Conservation (phyloP, 345 rosid genomes). For the Arabidopsis thaliana region DNA sequence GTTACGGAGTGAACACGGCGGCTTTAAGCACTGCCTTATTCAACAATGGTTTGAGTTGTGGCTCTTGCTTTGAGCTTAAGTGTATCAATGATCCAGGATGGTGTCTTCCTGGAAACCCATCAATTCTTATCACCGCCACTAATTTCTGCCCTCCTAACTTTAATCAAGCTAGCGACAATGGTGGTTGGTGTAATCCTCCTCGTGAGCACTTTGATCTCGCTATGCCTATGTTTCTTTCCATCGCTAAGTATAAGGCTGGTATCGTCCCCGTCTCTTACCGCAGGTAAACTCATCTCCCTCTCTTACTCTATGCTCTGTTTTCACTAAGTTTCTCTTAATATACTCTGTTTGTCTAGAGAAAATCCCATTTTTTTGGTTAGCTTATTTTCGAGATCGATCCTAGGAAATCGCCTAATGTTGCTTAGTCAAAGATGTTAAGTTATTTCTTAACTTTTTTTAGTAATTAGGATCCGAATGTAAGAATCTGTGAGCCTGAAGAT, state of each 20-base stretch:
- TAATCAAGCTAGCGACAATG: constrained; percentile 61
- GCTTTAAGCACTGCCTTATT: constrained; percentile 77
- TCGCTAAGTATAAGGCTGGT: constrained; percentile 74
- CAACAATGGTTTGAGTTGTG: constrained; percentile 73
- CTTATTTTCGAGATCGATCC: constrained; percentile 12
- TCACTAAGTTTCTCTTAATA: not conserved
- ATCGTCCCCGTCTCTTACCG: constrained; percentile 78
- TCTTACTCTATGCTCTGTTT: not conserved
- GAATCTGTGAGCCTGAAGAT: constrained; percentile 44
- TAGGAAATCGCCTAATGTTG: constrained; percentile 7
- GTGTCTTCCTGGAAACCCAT: constrained; percentile 67
- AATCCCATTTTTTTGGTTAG: not conserved
- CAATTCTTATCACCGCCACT: constrained; percentile 63
- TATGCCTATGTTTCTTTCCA: constrained; percentile 70
- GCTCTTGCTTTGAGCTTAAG: constrained; percentile 70
- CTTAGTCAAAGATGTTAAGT: constrained; percentile 26
- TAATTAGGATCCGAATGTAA: constrained; percentile 24
- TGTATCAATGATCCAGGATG: constrained; percentile 60
- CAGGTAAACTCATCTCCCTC: constrained; percentile 49
- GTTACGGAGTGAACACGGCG: constrained; percentile 73
- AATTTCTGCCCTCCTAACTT: constrained; percentile 75
- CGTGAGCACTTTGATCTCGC: constrained; percentile 74
- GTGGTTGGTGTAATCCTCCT: constrained; percentile 89
- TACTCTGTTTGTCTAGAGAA: not conserved
- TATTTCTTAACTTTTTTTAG: not conserved